phyloP scores from a whole-genome alignment of 805 yeast species.

The Grigorovia transvaalensis region DNA sequence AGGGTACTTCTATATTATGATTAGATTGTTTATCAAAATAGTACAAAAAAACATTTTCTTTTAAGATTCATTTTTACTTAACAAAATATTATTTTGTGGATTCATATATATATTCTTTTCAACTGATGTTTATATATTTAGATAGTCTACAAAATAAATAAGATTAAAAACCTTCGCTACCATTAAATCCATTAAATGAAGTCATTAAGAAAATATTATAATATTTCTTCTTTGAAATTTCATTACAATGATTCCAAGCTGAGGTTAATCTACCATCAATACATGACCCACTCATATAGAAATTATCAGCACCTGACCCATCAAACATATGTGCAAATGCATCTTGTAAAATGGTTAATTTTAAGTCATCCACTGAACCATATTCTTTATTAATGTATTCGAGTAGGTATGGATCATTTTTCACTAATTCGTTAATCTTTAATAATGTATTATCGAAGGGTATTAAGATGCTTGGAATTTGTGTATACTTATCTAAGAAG shows the following conservation, averaged over 20 bases:
- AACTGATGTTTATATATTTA: no score
- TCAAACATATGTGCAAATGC: slow-evolving; percentile 44
- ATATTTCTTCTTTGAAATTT: slow-evolving; percentile 56
- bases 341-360: slow-evolving; percentile 34
- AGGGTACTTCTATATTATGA: no score
- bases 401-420: slow-evolving; percentile 37
- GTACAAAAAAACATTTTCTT: no score
- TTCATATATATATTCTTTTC: neutral
- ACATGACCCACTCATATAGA: slow-evolving; percentile 75
- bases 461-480: slow-evolving; percentile 65
- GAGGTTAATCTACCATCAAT: slow-evolving; percentile 74
- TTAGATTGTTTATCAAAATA: no score
- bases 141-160: neutral
- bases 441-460: slow-evolving; percentile 55
- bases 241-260: slow-evolving; percentile 77
- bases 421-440: slow-evolving; percentile 42
- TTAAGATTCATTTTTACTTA: neutral
- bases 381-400: slow-evolving; percentile 50
- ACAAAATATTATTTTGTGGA: neutral
- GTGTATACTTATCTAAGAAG: slow-evolving; percentile 69
- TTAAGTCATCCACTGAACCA: slow-evolving; percentile 43
- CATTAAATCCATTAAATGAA: slow-evolving; percentile 70
- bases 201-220: slow-evolving; percentile 49
- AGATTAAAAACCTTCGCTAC: slow-evolving; percentile 47
- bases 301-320: slow-evolving; percentile 78